Evolutionary conservation across 2,329 filamentous ascomycete species (phyloP).

Genomic region (Verticillium zaregamsianum): DNA sequence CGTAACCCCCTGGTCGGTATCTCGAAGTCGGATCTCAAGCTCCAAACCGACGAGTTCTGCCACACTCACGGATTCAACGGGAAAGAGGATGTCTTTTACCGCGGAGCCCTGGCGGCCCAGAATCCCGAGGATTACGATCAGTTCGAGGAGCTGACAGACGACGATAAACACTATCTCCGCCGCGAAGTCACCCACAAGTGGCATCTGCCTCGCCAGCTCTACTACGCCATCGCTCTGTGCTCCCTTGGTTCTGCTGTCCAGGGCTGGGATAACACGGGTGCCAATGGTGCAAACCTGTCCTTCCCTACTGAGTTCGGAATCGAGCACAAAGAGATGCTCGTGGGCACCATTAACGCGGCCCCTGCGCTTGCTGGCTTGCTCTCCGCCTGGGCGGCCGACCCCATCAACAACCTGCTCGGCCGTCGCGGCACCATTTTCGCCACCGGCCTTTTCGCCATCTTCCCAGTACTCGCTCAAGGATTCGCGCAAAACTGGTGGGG

Average conservation of each 20-base stretch:
- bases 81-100: conserved; percentile 40
- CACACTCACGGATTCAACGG: conserved; percentile 38
- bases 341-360: conserved; percentile 55
- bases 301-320: conserved; percentile 42
- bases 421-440: conserved; percentile 63
- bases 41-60: conserved; percentile 51
- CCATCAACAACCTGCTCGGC: conserved; percentile 53
- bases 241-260: conserved; percentile 52
- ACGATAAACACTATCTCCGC: conserved; percentile 34
- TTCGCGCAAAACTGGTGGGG: conserved; percentile 55
- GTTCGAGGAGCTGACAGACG: conserved; percentile 38
- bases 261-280: conserved; percentile 43
- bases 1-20: conserved; percentile 48
- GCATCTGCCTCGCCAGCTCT: conserved; percentile 43
- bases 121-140: conserved; percentile 42
- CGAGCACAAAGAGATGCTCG: conserved; percentile 37
- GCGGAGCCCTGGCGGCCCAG: conserved; percentile 49
- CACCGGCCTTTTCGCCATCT: conserved; percentile 40
- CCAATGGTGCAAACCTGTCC: conserved; percentile 43
- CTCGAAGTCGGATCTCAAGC: conserved; percentile 44
- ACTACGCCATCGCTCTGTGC: conserved; percentile 46
- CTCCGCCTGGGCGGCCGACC: conserved; percentile 56
- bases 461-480: conserved; percentile 57
- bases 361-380: conserved; percentile 15
- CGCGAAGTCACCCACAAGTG: conserved; percentile 45